Percentiles rank a stretch among this genome's conserved stretches.
These are phyloP conservation scores for Exidia glandulosa DNA, from an alignment of 768 basidiomycete genomes.

Conservation along the genomic window DNA sequence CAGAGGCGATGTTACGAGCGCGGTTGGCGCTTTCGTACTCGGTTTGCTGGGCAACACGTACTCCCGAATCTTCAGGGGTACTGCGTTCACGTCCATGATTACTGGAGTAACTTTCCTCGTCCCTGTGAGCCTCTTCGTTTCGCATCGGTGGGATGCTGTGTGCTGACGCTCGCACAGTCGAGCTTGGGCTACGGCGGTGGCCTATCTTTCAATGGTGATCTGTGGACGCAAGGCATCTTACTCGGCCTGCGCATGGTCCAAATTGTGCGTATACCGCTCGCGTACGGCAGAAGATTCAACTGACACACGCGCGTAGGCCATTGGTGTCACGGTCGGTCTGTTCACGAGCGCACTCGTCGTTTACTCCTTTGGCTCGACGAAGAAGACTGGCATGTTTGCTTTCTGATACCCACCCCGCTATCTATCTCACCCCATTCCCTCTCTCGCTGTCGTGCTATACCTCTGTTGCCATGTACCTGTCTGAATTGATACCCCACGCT, in stretches of 20 bases:
- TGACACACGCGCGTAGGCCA: conserved; percentile 21
- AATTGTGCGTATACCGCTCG: conserved; percentile 37
- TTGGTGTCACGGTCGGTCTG: conserved; percentile 81
- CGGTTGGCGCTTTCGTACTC: conserved; percentile 75
- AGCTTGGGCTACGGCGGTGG: conserved; percentile 22
- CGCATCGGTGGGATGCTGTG: background rate
- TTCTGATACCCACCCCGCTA: no score
- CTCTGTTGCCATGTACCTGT: no score
- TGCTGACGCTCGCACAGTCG: background rate
- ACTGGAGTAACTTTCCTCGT: conserved; percentile 81
- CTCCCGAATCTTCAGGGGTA: conserved; percentile 72
- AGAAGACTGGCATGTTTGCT: conserved; percentile 78
- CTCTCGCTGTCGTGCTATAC: no score
- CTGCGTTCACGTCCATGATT: conserved; percentile 86
- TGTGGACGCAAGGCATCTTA: conserved; percentile 67
- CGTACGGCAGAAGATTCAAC: background rate
- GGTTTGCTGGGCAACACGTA: conserved; percentile 72
- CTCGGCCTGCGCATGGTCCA: conserved; percentile 81
- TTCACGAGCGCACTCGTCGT: conserved; percentile 84
- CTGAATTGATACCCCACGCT: no score
- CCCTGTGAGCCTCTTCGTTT: conserved; percentile 43
- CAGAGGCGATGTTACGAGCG: conserved; percentile 63
- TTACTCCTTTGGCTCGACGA: conserved; percentile 75
- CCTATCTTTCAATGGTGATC: conserved; percentile 76
- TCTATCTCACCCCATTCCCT: no score